These are phyloP conservation scores for Noccaea caerulescens DNA, from an alignment of 345 rosid genomes.

Conservation along the genomic window DNA sequence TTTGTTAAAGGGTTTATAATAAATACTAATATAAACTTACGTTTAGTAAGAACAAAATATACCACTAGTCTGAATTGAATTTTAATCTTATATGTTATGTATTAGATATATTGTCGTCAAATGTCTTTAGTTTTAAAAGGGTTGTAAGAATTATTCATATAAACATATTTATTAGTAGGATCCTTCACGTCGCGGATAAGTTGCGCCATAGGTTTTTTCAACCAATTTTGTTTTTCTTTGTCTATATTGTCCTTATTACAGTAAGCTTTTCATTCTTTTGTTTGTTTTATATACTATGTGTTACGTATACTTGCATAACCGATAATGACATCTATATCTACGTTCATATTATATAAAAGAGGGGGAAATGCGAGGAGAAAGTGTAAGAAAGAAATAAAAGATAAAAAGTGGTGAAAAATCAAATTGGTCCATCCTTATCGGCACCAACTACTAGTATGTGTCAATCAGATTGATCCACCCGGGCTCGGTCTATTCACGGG, in stretches of 20 bases:
- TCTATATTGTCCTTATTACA: conserved; percentile 1
- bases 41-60: background rate
- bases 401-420: conserved; percentile 6
- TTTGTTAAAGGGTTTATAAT: too few species aligned
- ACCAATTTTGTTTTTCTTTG: background rate
- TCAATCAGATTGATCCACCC: conserved; percentile 22
- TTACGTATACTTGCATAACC: conserved; percentile 15
- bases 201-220: background rate
- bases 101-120: conserved; percentile 4
- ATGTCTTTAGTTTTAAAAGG: background rate
- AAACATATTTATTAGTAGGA: conserved; percentile 3
- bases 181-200: conserved; percentile 26
- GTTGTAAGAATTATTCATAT: background rate
- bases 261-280: background rate
- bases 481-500: conserved; percentile 27
- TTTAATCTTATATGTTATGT: background rate
- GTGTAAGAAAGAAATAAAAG: conserved; percentile 11
- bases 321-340: conserved; percentile 23
- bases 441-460: conserved; percentile 43
- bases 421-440: conserved; percentile 43
- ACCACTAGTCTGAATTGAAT: conserved; percentile 34
- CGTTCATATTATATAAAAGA: conserved; percentile 20
- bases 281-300: conserved; percentile 28
- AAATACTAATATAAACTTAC: background rate
- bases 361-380: conserved; percentile 15